Percentiles rank a stretch among this genome's conserved stretches.
Evolutionary conservation across 208 protist species (phyloP).

Genomic region (Angomonas ambiguus): DNA sequence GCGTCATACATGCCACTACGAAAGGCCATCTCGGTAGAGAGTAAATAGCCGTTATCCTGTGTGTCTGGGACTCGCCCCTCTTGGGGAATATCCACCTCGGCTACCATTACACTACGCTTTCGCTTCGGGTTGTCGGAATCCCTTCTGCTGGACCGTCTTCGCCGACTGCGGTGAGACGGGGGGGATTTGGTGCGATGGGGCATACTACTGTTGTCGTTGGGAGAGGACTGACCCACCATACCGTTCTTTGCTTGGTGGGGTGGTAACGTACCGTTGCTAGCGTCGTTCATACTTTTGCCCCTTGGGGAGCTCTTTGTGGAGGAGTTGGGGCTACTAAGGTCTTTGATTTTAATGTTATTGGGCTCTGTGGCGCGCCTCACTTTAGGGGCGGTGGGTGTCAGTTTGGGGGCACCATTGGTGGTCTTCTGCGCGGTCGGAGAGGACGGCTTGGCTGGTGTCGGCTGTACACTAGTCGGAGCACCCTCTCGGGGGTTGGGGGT

Average conservation of each 20-base stretch:
- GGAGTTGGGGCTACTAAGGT: not conserved
- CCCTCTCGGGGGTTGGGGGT: not conserved
- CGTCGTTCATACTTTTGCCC: not conserved
- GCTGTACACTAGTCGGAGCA: constrained; percentile 2
- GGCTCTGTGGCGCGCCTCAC: not conserved
- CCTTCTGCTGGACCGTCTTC: not conserved
- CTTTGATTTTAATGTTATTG: not conserved
- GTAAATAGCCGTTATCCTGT: not conserved
- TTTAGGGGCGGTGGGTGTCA: not conserved
- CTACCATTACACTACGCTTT: not conserved
- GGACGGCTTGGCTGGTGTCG: not conserved
- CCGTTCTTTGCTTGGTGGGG: not conserved
- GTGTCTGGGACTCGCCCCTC: not conserved
- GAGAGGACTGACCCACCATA: not conserved
- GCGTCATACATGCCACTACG: not conserved
- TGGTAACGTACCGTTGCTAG: not conserved
- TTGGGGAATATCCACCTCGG: not conserved
- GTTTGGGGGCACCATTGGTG: no score
- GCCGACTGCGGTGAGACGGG: not conserved
- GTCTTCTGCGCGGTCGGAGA: not conserved
- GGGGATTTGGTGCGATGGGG: not conserved
- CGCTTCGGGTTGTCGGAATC: not conserved
- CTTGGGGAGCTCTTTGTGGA: not conserved
- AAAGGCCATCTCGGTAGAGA: not conserved
- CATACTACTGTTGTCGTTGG: not conserved